Evolutionary conservation across 1,139 yeast species (phyloP), one percentile per base, ranked within the genome.

Genomic region (Nakaseomyces sp.): DNA sequence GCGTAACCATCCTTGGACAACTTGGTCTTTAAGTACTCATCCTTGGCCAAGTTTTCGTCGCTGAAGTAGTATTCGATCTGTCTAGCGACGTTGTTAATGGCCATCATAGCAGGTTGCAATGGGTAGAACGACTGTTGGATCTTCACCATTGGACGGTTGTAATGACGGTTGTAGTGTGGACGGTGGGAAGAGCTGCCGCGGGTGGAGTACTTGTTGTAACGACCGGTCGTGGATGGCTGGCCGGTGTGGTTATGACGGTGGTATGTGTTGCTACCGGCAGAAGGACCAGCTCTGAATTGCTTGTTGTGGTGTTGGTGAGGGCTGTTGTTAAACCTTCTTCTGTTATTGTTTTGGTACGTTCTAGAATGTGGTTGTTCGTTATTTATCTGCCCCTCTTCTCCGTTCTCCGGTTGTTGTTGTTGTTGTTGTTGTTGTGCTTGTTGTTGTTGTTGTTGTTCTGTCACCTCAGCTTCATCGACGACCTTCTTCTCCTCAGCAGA

Each of bases 21-120:
- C 36, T 58, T 57, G 7, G 57, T 47, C 46, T 54, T 55, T 47
- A 63, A 46, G 38, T 52, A 63, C n/a, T 48, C 45, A 46, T 63
- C 66, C 35, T 57, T 54, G 16, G 48, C 42, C 64, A 91, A 73
- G 66, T 91, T 91, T 57, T 88, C 95, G 45, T 81, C 73, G 20
- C 93, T 81, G 65, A 91, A 83, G 66, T 91, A 91, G 69, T 89
- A 91, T 61, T 86, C 91, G 47, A 88, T 70, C 70, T 88, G 96
- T 55, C 75, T 76, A 22, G 63, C 63, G 37, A 58, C 52, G 42
- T 55, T 60, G 43, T 56, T 53, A 72, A 72, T 60, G 69, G 64
- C 61, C 49, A 56, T 49, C 41, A 58, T 48, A 10, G 51, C 49
- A 5, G 59, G 57, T 44, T 55, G 56, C 24, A 52, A 38, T 18